These are phyloP conservation scores for Scutellaria minor DNA, from an alignment of 257 asterid species.

Conservation along the genomic window DNA sequence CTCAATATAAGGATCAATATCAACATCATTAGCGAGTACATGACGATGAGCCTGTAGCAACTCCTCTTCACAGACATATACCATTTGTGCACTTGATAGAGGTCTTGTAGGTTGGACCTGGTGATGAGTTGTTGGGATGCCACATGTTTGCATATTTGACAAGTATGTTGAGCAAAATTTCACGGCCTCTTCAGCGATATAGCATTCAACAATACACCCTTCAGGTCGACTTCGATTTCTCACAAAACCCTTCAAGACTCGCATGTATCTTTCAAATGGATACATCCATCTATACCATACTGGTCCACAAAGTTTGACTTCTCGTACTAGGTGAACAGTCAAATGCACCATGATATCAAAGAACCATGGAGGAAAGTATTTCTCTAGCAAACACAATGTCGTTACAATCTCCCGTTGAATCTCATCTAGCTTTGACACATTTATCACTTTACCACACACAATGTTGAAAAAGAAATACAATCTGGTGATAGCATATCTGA, in stretches of 20 bases:
- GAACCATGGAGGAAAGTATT: background rate
- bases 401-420: background rate
- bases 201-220: background rate
- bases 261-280: constrained; percentile 1
- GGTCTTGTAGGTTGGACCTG: background rate
- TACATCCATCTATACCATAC: constrained; percentile 11
- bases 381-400: background rate
- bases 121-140: background rate
- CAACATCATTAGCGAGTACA: background rate
- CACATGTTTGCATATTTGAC: background rate
- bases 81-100: background rate
- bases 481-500: background rate
- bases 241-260: background rate
- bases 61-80: background rate
- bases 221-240: background rate
- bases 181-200: background rate
- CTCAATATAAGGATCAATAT: background rate
- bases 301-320: background rate
- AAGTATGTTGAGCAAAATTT: background rate
- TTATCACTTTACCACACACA: background rate
- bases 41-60: background rate
- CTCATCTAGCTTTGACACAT: background rate
- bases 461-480: constrained; percentile 18
- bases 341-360: background rate
- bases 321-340: background rate